These are phyloP conservation scores for Ogataea angusta DNA, from an alignment of 805 yeast species.

Conservation along the genomic window DNA sequence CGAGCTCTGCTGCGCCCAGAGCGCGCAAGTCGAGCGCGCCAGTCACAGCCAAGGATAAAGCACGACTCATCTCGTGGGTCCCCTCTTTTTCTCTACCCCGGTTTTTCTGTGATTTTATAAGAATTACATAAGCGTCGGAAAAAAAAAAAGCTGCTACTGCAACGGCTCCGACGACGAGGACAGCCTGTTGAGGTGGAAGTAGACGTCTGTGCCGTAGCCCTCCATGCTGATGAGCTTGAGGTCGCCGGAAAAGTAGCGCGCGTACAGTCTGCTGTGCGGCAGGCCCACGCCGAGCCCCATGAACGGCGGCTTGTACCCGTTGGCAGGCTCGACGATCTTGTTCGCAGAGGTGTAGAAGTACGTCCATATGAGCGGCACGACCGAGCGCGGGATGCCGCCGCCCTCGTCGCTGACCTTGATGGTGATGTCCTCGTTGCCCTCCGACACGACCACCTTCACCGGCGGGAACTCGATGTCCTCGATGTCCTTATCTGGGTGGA, in stretches of 20 bases:
- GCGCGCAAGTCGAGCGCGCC: not conserved
- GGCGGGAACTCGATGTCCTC: conserved; percentile 77
- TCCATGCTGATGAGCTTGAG: conserved; percentile 85
- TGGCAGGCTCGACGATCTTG: conserved; percentile 47
- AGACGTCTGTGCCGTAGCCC: conserved; percentile 92
- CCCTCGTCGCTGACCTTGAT: conserved; percentile 91
- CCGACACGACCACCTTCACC: conserved; percentile 80
- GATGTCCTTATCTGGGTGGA: conserved; percentile 45
- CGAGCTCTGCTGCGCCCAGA: not conserved
- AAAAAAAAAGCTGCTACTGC: conserved; percentile 30
- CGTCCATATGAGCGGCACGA: conserved; percentile 84
- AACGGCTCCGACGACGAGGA: conserved; percentile 71
- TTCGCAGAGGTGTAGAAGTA: conserved; percentile 86
- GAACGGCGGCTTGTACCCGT: conserved; percentile 70
- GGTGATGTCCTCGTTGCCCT: conserved; percentile 88
- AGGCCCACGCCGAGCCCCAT: conserved; percentile 93
- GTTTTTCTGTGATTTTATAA: not conserved
- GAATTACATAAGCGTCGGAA: conserved; percentile 3
- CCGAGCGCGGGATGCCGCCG: conserved; percentile 86
- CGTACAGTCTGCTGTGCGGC: conserved; percentile 81
- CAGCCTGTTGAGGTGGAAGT: conserved; percentile 77
- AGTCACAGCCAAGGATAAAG: not conserved
- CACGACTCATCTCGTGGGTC: not conserved
- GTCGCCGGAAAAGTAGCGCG: conserved; percentile 90
- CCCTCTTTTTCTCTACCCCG: conserved; percentile 7